A percentile compares a stretch with the other conserved stretches of the same genome.
Evolutionary conservation across 805 yeast genomes (phyloP).

Genomic region (Nakazawaea anatomiae): DNA sequence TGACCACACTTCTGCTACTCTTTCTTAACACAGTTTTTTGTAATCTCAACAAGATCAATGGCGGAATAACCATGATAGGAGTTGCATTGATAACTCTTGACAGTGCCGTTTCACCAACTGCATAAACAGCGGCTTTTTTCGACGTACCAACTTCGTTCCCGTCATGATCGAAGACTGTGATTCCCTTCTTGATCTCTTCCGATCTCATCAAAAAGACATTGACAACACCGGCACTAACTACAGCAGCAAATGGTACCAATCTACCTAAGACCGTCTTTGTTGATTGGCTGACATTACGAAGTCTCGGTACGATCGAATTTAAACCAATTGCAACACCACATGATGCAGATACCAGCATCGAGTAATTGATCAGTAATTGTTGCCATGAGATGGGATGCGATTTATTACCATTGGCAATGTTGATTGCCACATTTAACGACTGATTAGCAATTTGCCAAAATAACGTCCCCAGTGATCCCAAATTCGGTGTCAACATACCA

Average conservation of each 20-base stretch:
- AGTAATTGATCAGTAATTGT: constrained; percentile 75
- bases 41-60: constrained; percentile 70
- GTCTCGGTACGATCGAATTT: constrained; percentile 82
- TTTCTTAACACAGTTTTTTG: constrained; percentile 68
- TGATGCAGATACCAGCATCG: constrained; percentile 88
- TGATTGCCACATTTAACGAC: constrained; percentile 93
- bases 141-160: constrained; percentile 70
- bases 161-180: constrained; percentile 57
- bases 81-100: constrained; percentile 94
- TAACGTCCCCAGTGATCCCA: constrained; percentile 84
- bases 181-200: constrained; percentile 86
- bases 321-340: constrained; percentile 95
- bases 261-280: constrained; percentile 74
- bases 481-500: constrained; percentile 95
- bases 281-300: constrained; percentile 62
- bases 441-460: constrained; percentile 99
- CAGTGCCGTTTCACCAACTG: constrained; percentile 96
- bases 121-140: constrained; percentile 80
- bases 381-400: constrained; percentile 80
- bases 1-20: constrained; percentile 59
- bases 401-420: constrained; percentile 93
- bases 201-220: constrained; percentile 97
- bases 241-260: constrained; percentile 97
- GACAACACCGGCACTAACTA: constrained; percentile 92
- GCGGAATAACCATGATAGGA: constrained; percentile 96